Base-by-base conservation (phyloP, 2,329 filamentous ascomycete genomes). In the Zymoseptoria ardabiliae region DNA sequence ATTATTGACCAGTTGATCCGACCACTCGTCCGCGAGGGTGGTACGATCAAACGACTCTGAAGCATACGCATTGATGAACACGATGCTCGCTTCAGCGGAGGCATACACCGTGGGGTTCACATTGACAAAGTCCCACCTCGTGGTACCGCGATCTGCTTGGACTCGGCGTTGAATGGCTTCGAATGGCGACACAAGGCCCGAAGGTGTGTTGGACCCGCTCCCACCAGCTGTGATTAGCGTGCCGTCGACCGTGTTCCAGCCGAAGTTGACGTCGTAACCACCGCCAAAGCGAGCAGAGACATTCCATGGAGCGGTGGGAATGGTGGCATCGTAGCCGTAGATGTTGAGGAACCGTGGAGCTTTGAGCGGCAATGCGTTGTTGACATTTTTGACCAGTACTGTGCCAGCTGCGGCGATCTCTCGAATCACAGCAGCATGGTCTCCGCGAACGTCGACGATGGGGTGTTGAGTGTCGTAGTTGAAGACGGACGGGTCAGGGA, bases 381-480 rank as follows among this genome's bases (percentile, higher is more conserved):
- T 80, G 20, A 80, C 80, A 58, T 88, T 84, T 73, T 92, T 93
- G 35, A 85, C 72, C 25, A 85, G 67, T 0, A 82, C 83, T 54
- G 84, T 80, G 2, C 78, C 81, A 61, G 84, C 82, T 28, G 80
- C 75, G 23, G 82, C 80, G 30, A 85, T 76, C 55, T 74, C 72
- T 3, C 63, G 59, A 8, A 65, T 65, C 7, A 66, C 50, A 10
- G 59, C 53, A 13, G 79, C 79, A 64, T 85, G 82, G 57, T 82
- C 73, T 1, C 68, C 77, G 61, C 82, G 79, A 1, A 84, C 82
- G 61, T 84, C 73, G 28, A 91, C 83, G 65, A 83, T 91, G 3
- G 64, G 61, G 22, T 60, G 58, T 13, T 64, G 56, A 41, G 62
- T 52, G 21, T 64, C 54, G 51, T 66, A 67, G 17, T 61, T 58